Evolutionary conservation across 1,284 basidiomycete species (phyloP).

Genomic region (Wolfiporia cocos): DNA sequence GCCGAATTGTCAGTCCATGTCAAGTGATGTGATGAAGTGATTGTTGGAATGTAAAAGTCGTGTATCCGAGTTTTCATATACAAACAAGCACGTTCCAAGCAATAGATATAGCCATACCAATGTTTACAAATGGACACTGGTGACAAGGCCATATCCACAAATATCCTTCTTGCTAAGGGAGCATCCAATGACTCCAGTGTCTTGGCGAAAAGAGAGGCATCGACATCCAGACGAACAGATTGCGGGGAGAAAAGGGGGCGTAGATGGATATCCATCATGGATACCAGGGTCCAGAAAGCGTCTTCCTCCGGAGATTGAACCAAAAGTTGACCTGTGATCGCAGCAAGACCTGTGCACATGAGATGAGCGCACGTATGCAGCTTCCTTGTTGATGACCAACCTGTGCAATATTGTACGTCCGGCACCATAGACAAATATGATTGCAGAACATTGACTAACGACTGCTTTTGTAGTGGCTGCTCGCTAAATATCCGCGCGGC

Average conservation of each 20-base stretch:
- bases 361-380: slow-evolving; percentile 9
- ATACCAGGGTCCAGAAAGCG: slow-evolving; percentile 90
- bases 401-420: slow-evolving; percentile 65
- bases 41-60: not conserved
- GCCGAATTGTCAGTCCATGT: no score
- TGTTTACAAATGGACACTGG: slow-evolving; percentile 52
- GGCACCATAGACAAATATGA: slow-evolving; percentile 80
- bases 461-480: slow-evolving; percentile 47
- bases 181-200: slow-evolving; percentile 69
- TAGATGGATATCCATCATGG: slow-evolving; percentile 75
- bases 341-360: slow-evolving; percentile 55
- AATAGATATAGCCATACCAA: slow-evolving; percentile 40
- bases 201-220: slow-evolving; percentile 72
- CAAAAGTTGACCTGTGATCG: slow-evolving; percentile 77
- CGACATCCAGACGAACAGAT: slow-evolving; percentile 74
- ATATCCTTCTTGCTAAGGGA: slow-evolving; percentile 58
- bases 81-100: not conserved
- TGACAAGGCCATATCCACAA: slow-evolving; percentile 55
- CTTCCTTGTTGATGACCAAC: slow-evolving; percentile 23
- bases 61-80: not conserved
- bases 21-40: no score
- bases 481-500: slow-evolving; percentile 44
- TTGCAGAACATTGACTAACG: slow-evolving; percentile 55
- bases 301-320: slow-evolving; percentile 86
- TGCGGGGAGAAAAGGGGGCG: slow-evolving; percentile 75